phyloP scores from a whole-genome alignment of 164 flowering plant species.

The Paratinospora sagittata region DNA sequence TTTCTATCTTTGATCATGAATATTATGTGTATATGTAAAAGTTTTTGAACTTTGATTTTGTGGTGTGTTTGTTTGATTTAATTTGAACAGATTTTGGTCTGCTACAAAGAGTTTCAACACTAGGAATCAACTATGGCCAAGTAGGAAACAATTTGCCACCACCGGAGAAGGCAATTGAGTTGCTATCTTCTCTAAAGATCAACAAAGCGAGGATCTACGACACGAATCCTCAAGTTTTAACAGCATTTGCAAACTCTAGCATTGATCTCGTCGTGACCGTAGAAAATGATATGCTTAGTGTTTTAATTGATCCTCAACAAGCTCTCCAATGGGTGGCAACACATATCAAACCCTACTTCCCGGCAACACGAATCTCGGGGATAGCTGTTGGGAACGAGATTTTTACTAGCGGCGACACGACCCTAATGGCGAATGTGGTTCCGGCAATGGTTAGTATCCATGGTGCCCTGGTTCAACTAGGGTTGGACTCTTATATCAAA shows the following conservation, averaged over 20 bases:
- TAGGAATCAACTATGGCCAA: slow-evolving; percentile 95
- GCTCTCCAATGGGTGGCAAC: slow-evolving; percentile 78
- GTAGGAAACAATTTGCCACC: slow-evolving; percentile 69
- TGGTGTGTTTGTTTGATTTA: no score
- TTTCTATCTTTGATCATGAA: neutral
- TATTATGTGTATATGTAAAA: neutral
- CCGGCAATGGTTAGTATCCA: slow-evolving; percentile 66
- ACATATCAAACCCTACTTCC: slow-evolving; percentile 66
- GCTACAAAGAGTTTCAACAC: slow-evolving; percentile 31
- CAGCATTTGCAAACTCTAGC: slow-evolving; percentile 69
- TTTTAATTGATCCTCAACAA: slow-evolving; percentile 48
- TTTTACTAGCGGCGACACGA: slow-evolving; percentile 45
- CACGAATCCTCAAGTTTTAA: slow-evolving; percentile 71
- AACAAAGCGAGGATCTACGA: slow-evolving; percentile 79
- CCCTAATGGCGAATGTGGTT: slow-evolving; percentile 40
- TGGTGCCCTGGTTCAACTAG: slow-evolving; percentile 49
- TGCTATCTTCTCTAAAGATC: slow-evolving; percentile 48
- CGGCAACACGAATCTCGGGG: slow-evolving; percentile 72
- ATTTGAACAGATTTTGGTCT: slow-evolving; percentile 28
- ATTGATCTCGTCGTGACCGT: slow-evolving; percentile 73
- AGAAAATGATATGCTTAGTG: slow-evolving; percentile 47
- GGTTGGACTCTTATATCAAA: slow-evolving; percentile 48
- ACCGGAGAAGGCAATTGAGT: slow-evolving; percentile 57
- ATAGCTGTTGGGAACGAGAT: slow-evolving; percentile 87
- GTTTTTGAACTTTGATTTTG: no score